phyloP scores from a whole-genome alignment of 176 grass and related monocot genomes.

The Bolboschoenus planiculmis region DNA sequence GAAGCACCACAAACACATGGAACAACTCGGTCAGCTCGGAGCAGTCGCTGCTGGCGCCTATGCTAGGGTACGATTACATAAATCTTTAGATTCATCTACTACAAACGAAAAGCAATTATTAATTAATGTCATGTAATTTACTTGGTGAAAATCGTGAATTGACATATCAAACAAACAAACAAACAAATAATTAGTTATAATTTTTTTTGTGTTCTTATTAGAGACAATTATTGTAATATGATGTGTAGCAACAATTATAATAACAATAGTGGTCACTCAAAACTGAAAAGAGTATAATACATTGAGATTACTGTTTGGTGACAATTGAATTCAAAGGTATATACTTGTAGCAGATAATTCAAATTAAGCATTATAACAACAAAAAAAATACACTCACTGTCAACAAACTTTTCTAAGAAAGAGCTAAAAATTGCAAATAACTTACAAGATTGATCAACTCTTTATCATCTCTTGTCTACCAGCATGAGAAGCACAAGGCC shows the following conservation, averaged over 20 bases:
- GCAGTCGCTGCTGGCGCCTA: constrained; percentile 17
- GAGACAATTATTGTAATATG: too few species aligned
- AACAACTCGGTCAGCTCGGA: constrained; percentile 37
- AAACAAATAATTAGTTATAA: too few species aligned
- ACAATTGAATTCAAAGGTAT: not conserved
- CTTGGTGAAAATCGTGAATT: too few species aligned
- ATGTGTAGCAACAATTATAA: too few species aligned
- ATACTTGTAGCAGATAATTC: not conserved
- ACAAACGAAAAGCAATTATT: not conserved
- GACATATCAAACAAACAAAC: too few species aligned
- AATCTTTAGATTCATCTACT: not conserved
- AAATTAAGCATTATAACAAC: not conserved
- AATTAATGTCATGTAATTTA: not conserved
- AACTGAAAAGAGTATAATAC: not conserved
- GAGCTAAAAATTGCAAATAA: not conserved
- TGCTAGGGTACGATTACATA: not conserved
- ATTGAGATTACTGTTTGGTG: not conserved
- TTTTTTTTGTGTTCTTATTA: too few species aligned
- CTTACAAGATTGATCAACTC: not conserved
- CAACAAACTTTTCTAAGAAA: too few species aligned
- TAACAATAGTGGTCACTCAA: too few species aligned
- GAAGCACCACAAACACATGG: constrained; percentile 49
- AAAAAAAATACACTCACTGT: too few species aligned
- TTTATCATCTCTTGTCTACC: not conserved
- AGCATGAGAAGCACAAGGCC: constrained; percentile 24